phyloP scores from a whole-genome alignment of 1,139 yeast species.

The Kodamaea sp. region DNA sequence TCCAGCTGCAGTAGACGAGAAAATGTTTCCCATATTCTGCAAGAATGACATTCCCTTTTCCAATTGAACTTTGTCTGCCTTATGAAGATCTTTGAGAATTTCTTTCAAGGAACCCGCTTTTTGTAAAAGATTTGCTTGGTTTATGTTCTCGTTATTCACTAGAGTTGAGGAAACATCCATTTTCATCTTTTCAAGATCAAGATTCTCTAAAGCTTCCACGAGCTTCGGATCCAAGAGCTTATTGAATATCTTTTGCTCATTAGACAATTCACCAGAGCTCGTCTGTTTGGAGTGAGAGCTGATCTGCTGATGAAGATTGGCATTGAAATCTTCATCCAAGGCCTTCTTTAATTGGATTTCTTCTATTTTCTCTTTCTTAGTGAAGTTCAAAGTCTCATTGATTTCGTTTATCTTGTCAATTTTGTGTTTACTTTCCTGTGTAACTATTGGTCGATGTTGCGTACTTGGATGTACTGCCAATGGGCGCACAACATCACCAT shows the following conservation, averaged over 20 bases:
- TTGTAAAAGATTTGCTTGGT: slow-evolving; percentile 25
- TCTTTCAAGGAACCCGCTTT: slow-evolving; percentile 33
- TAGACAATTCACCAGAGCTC: slow-evolving; percentile 3
- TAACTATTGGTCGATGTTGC: no score
- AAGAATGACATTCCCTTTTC: slow-evolving; percentile 32
- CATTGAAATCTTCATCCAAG: slow-evolving; percentile 11
- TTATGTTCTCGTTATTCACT: slow-evolving; percentile 16
- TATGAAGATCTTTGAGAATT: slow-evolving; percentile 29
- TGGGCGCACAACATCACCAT: not conserved
- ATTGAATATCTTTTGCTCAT: slow-evolving; percentile 19
- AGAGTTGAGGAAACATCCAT: slow-evolving; percentile 21
- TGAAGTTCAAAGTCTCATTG: slow-evolving; percentile 26
- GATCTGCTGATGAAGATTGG: slow-evolving; percentile 6
- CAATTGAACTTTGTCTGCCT: slow-evolving; percentile 29
- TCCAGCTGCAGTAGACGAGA: slow-evolving; percentile 7
- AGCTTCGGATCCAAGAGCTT: slow-evolving; percentile 33
- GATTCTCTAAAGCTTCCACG: slow-evolving; percentile 29
- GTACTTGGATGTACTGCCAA: no score
- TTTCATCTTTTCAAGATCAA: slow-evolving; percentile 29
- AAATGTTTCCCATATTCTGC: slow-evolving; percentile 27
- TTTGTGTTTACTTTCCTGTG: slow-evolving; percentile 5
- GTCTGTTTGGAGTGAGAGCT: not conserved
- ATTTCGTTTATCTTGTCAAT: slow-evolving; percentile 51
- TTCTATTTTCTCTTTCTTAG: slow-evolving; percentile 6
- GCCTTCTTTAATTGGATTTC: slow-evolving; percentile 9